A percentile compares a stretch with the other conserved stretches of the same genome.
These are phyloP conservation scores for Phytopythium aichiense DNA, from an alignment of 352 stramenopile genomes.

Conservation along the genomic window DNA sequence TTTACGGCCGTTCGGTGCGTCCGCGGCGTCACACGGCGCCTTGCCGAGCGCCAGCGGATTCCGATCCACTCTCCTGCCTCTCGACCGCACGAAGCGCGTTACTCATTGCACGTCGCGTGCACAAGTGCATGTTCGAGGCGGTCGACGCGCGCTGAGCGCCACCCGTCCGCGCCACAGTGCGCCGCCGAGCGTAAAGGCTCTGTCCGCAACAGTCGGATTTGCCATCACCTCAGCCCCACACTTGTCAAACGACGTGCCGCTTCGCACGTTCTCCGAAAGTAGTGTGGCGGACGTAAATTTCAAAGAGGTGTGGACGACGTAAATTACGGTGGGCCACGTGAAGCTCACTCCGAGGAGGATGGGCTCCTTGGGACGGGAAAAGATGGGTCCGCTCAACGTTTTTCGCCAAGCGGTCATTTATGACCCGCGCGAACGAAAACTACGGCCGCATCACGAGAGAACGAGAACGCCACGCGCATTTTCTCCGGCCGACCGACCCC, in stretches of 20 bases:
- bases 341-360: not conserved
- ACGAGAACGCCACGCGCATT: conserved; percentile 2
- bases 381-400: not conserved
- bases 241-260: conserved; percentile 1
- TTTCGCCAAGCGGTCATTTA: not conserved
- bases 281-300: not conserved
- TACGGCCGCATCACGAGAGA: not conserved
- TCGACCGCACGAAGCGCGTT: not conserved
- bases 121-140: not conserved
- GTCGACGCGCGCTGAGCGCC: not conserved
- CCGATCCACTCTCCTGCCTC: not conserved
- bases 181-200: not conserved
- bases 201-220: not conserved
- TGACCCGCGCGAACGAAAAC: not conserved
- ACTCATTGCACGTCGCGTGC: not conserved
- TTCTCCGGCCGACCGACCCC: not conserved
- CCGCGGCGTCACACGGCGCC: not conserved
- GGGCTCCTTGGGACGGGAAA: not conserved
- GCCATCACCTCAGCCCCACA: not conserved
- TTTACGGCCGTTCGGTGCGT: not conserved
- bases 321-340: not conserved
- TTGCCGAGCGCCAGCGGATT: not conserved
- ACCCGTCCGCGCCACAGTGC: not conserved
- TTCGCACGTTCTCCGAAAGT: not conserved
- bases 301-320: not conserved